Conservation (phyloP, 352 stramenopile genomes). For the Phytophthora kernoviae region DNA sequence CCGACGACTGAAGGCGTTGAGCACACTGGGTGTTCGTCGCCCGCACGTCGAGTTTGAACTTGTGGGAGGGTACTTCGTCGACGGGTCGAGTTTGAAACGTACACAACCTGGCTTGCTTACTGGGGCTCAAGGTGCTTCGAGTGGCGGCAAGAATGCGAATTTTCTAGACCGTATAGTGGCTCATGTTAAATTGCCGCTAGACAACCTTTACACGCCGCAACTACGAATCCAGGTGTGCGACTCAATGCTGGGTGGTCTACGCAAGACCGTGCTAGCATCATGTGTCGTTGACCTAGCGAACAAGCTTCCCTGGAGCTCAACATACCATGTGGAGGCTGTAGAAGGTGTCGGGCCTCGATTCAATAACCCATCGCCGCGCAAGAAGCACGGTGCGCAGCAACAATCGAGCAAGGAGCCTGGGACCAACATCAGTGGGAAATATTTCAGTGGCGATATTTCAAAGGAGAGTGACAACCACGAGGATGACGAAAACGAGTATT, state of each 20-base stretch:
- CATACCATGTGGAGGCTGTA: conserved; percentile 37
- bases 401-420: conserved; percentile 6
- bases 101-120: conserved; percentile 38
- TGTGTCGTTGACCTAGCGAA: conserved; percentile 58
- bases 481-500: conserved; percentile 13
- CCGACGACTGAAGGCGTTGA: conserved; percentile 63
- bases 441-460: conserved; percentile 2
- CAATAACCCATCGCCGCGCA: conserved; percentile 39
- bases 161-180: conserved; percentile 67
- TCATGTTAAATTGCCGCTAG: conserved; percentile 55
- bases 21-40: conserved; percentile 56
- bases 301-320: conserved; percentile 75
- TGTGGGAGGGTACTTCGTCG: conserved; percentile 51
- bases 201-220: conserved; percentile 66
- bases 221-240: conserved; percentile 68
- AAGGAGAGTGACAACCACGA: conserved; percentile 13
- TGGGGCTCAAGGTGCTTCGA: conserved; percentile 1
- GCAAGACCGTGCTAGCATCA: conserved; percentile 55
- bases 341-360: conserved; percentile 40
- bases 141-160: conserved; percentile 72
- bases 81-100: conserved; percentile 46
- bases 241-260: conserved; percentile 55
- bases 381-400: conserved; percentile 6
- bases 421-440: conserved; percentile 1
- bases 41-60: conserved; percentile 77